Conservation (phyloP, 192 early-diverging fungal species). For the Coemansia sp. region DNA sequence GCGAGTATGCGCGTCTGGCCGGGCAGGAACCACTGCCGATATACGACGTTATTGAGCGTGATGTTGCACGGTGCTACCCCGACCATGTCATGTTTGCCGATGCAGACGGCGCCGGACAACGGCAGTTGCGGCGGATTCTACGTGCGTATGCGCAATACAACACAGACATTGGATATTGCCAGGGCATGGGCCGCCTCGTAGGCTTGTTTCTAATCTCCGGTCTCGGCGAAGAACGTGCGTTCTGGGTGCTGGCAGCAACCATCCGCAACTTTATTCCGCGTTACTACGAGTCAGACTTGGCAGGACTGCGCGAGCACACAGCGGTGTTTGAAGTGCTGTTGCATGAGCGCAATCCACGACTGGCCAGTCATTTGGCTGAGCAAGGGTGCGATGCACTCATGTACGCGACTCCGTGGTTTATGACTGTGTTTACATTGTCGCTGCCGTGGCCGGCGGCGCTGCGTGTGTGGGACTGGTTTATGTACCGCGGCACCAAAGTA, state of each 20-base stretch:
- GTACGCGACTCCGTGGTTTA: constrained; percentile 94
- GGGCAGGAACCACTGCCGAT: constrained; percentile 52
- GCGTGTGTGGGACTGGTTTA: constrained; percentile 91
- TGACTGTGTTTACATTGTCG: constrained; percentile 85
- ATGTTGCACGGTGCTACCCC: constrained; percentile 86
- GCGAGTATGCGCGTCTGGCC: constrained; percentile 36
- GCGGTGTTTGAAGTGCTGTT: constrained; percentile 78
- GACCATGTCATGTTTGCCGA: constrained; percentile 81
- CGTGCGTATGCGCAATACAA: constrained; percentile 89
- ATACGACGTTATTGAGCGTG: constrained; percentile 89
- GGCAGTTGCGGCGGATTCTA: constrained; percentile 74
- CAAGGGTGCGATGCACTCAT: constrained; percentile 82
- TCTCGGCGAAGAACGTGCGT: constrained; percentile 80
- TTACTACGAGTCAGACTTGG: constrained; percentile 75
- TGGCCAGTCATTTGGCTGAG: constrained; percentile 68
- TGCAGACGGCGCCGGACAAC: constrained; percentile 68
- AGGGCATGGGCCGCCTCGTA: constrained; percentile 92
- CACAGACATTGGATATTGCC: constrained; percentile 85
- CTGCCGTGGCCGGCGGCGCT: constrained; percentile 87
- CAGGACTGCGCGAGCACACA: constrained; percentile 78
- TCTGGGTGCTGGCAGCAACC: constrained; percentile 83
- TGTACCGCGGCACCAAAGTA: constrained; percentile 74
- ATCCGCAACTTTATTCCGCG: constrained; percentile 72
- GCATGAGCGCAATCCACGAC: constrained; percentile 62
- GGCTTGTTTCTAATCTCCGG: constrained; percentile 87